A percentile compares a stretch with the other conserved stretches of the same genome.
Conservation (phyloP, 768 basidiomycete species). For the Amanita subjunquillea region DNA sequence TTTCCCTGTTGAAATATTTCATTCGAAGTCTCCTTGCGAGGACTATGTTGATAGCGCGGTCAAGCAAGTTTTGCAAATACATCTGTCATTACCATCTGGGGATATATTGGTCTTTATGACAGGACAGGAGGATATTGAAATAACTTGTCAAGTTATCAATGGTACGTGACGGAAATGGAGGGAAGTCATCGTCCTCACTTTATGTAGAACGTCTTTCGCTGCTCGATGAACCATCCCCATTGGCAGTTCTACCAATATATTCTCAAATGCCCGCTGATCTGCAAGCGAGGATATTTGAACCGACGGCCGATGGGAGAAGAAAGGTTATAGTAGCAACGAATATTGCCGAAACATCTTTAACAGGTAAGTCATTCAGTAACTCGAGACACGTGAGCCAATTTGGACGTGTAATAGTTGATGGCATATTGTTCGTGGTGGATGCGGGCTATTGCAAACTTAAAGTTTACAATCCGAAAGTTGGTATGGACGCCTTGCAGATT, state of each 20-base stretch:
- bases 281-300: constrained; percentile 95
- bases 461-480: constrained; percentile 98
- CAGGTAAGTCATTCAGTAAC: constrained; percentile 35
- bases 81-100: constrained; percentile 84
- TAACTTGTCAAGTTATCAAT: constrained; percentile 89
- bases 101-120: constrained; percentile 99
- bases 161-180: constrained; percentile 33
- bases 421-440: constrained; percentile 95
- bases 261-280: constrained; percentile 99
- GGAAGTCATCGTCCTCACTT: constrained; percentile 5
- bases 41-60: constrained; percentile 98
- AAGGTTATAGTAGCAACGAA: constrained; percentile 99
- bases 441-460: constrained; percentile 96
- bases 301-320: constrained; percentile 85
- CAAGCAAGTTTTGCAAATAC: constrained; percentile 96
- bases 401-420: constrained; percentile 59
- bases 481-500: constrained; percentile 98
- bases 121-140: constrained; percentile 97
- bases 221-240: constrained; percentile 79
- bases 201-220: constrained; percentile 83
- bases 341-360: constrained; percentile 96
- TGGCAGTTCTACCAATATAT: constrained; percentile 95
- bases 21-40: constrained; percentile 95
- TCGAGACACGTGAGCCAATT: constrained; percentile 8
- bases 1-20: constrained; percentile 95